Base-by-base conservation (phyloP, 2,329 filamentous ascomycete genomes). In the Thielaviopsis cerberus region DNA sequence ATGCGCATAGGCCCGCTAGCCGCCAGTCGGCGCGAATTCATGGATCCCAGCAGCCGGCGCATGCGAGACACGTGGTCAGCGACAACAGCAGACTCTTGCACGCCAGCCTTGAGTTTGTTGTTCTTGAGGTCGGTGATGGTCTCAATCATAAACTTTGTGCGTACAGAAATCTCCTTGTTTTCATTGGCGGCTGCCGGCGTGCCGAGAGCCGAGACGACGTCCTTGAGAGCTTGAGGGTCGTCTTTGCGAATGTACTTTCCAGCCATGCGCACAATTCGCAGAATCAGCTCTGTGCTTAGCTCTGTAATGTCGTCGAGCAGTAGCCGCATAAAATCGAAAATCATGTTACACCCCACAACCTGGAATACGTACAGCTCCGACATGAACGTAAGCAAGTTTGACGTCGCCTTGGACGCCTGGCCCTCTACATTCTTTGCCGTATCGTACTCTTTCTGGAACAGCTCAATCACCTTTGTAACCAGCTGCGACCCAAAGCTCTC, bases 131-230 rank as follows among this genome's bases (percentile, higher is more conserved):
- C 88, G 60, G 86, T 88, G 68, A 98, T 95, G 0, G 86, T 92
- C 66, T 97, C 91, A 55, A 98, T 86, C 90, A 97, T 97, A 71
- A 96, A 96, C 64, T 86, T 94, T 1, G 91, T 96, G 58, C 92
- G 83, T 10, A 90, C 86, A 1, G 89, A 91, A 24, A 95, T 73
- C 20, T 82, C 85, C 13, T 74, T 74, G 26, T 95, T 73, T 22
- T 82, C 85, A 13, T 74, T 73, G 64, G 86, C 81, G 4, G 85
- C 86, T 37, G 77, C 73, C 61, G 80, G 82, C 0, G 80, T 74
- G 2, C 90, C 79, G 1, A 97, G 78, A 54, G 88, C 76, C 11
- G 84, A 73, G 5, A 95, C 83, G 62, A 98, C 92, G 62, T 94
- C 88, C 68, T 94, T 95, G 54, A 98, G 73, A 0, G 91, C 77